Percentiles rank a stretch among this genome's conserved stretches.
phyloP scores from a whole-genome alignment of 139 green algal genomes.

The Deuterostichococcus epilithicus region DNA sequence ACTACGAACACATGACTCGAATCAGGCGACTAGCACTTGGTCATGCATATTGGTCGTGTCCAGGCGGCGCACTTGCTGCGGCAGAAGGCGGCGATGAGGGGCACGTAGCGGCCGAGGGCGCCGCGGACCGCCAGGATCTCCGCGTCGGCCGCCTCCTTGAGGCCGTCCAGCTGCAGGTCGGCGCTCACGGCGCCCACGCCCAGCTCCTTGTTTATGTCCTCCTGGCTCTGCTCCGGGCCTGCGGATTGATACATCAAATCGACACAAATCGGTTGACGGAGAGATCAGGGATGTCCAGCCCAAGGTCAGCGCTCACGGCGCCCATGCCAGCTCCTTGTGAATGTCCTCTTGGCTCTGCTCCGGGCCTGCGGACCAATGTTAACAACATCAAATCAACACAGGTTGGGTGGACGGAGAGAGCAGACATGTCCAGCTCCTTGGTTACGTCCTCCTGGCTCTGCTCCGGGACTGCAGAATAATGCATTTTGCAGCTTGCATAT shows the following conservation, averaged over 20 bases:
- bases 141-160: conserved; percentile 54
- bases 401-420: no score
- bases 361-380: no score
- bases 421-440: conserved; percentile 58
- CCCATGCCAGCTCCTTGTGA: no score
- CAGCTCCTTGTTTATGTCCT: conserved; percentile 68
- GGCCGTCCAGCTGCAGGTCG: conserved; percentile 69
- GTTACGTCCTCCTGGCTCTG: conserved; percentile 58
- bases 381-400: no score
- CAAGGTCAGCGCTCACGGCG: conserved; percentile 53
- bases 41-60: neutral
- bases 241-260: neutral
- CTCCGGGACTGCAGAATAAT: conserved; percentile 5
- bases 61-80: conserved; percentile 15
- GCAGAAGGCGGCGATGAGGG: conserved; percentile 51
- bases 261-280: neutral
- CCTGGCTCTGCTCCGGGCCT: conserved; percentile 23
- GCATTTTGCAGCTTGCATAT: no score
- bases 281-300: no score
- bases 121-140: conserved; percentile 52
- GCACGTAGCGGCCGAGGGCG: conserved; percentile 59
- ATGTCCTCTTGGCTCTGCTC: no score
- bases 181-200: conserved; percentile 54
- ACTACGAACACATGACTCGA: no score
- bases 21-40: no score